These are phyloP conservation scores for Talaromyces sp. DNA, from an alignment of 2,329 filamentous ascomycete genomes.

Conservation along the genomic window DNA sequence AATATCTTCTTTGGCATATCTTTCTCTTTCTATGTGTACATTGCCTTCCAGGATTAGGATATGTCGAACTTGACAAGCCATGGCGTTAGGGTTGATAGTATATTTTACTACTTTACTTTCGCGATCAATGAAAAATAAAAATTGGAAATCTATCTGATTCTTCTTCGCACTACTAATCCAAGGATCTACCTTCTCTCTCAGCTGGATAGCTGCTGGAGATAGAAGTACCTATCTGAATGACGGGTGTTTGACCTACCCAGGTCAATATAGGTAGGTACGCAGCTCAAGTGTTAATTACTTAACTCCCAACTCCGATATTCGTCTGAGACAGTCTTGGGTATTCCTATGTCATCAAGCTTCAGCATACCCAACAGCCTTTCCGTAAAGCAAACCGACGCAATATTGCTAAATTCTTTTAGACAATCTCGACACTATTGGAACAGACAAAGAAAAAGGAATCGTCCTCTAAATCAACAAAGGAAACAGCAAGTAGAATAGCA, in stretches of 20 bases:
- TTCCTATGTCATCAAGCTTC: background rate
- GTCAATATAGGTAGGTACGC: too few species aligned
- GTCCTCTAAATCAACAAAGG: slow-evolving; percentile 10
- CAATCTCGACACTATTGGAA: background rate
- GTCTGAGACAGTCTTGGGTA: too few species aligned
- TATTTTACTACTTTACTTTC: background rate
- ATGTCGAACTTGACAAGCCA: background rate
- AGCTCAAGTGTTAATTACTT: too few species aligned
- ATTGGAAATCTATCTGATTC: background rate
- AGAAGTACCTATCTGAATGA: too few species aligned
- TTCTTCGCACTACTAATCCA: background rate
- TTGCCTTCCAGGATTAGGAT: background rate
- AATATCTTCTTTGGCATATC: background rate
- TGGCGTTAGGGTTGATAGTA: background rate
- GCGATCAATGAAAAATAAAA: slow-evolving; percentile 1
- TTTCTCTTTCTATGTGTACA: background rate
- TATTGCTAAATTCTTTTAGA: background rate
- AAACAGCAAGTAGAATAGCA: background rate
- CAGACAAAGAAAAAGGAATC: slow-evolving; percentile 9
- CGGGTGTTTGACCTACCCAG: too few species aligned
- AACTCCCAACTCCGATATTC: too few species aligned
- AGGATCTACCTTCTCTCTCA: background rate
- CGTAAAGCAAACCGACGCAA: background rate
- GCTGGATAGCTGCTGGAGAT: too few species aligned
- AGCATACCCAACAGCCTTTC: background rate